Conservation (phyloP, 2,329 filamentous ascomycete species). For the Aspergillus melleus region DNA sequence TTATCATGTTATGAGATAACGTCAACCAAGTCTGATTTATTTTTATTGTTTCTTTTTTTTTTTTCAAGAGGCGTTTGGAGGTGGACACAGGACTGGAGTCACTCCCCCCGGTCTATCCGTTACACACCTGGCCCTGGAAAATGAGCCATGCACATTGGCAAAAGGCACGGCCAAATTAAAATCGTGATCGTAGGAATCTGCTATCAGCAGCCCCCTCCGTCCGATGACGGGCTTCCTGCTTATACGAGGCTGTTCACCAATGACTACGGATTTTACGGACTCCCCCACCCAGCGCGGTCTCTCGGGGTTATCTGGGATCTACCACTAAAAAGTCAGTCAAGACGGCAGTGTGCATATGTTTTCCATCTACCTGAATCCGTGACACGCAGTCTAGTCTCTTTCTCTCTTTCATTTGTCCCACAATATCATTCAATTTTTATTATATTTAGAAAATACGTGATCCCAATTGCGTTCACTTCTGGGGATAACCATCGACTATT, state of each 20-base stretch:
- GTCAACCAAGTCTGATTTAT: background rate
- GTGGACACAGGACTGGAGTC: too few species aligned
- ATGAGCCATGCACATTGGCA: background rate
- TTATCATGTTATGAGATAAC: slow-evolving; percentile 2
- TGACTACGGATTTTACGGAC: background rate
- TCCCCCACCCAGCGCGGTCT: slow-evolving; percentile 6
- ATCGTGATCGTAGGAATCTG: background rate
- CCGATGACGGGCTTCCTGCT: background rate
- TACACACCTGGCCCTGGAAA: background rate
- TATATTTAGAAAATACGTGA: background rate
- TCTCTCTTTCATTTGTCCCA: background rate
- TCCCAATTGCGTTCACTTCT: background rate
- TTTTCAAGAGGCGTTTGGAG: too few species aligned
- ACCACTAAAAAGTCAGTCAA: slow-evolving; percentile 20
- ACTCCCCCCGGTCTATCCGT: background rate
- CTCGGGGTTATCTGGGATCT: slow-evolving; percentile 19
- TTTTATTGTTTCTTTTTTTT: background rate
- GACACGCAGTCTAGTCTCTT: background rate
- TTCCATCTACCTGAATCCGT: slow-evolving; percentile 17
- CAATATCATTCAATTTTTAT: background rate
- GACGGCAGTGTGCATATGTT: slow-evolving; percentile 24
- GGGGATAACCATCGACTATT: background rate
- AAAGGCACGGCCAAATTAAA: background rate
- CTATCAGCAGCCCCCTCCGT: background rate
- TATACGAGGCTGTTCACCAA: background rate